Evolutionary conservation across 805 yeast species (phyloP).

Genomic region (Schwanniomyces polymorphus): DNA sequence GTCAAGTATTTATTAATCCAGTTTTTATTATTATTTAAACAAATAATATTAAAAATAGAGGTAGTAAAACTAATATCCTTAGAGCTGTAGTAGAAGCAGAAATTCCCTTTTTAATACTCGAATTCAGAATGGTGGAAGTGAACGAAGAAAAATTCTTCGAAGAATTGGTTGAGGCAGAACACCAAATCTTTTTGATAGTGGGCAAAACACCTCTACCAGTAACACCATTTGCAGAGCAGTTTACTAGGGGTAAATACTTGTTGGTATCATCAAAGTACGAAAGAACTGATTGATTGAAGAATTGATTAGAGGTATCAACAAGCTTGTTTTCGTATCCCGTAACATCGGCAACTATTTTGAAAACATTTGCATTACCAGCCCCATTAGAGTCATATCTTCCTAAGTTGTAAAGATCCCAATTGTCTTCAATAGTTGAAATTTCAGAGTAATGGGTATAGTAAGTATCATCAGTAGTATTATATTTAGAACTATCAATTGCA

Average conservation of each 20-base stretch:
- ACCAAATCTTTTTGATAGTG: constrained; percentile 32
- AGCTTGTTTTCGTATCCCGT: constrained; percentile 25
- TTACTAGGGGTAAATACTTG: constrained; percentile 34
- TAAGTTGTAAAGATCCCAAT: constrained; percentile 49
- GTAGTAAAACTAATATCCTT: neutral
- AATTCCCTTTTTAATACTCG: neutral
- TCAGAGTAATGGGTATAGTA: constrained; percentile 55
- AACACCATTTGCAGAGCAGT: constrained; percentile 30
- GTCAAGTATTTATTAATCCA: no score
- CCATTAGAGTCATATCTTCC: constrained; percentile 37
- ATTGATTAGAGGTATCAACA: constrained; percentile 31
- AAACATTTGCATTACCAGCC: constrained; percentile 52
- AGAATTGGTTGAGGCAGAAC: constrained; percentile 2
- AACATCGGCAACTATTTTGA: constrained; percentile 39
- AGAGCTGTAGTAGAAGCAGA: neutral
- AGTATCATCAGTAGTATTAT: constrained; percentile 46
- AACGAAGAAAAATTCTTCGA: neutral
- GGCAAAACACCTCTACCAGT: constrained; percentile 33
- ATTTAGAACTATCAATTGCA: constrained; percentile 37
- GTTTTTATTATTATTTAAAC: neutral
- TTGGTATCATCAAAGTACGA: constrained; percentile 30
- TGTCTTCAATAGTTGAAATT: constrained; percentile 44
- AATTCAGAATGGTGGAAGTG: neutral
- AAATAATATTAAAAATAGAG: neutral
- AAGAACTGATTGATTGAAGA: constrained; percentile 25